Base-by-base conservation (phyloP, 208 protist genomes). In the Lotmaria passim region DNA sequence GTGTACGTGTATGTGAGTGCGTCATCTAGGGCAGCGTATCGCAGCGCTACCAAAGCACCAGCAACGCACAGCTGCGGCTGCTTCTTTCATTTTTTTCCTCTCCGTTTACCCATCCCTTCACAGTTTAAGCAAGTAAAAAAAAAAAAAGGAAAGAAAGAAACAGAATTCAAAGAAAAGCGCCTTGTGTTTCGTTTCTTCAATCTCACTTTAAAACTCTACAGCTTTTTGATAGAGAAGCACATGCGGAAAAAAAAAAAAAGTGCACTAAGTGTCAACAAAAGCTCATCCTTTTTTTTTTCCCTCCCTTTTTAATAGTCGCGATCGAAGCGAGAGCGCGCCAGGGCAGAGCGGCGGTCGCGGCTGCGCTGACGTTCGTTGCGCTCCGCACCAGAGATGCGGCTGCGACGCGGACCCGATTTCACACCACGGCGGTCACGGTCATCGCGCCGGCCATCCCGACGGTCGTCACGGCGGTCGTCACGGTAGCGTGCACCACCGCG, bases 291-390 rank as follows among this genome's bases (percentile, higher is more conserved):
- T 19, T 50, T 21, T 50, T 21, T 12, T 50, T 50, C 50, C 12
- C 52, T 31, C 41, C 14, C 28, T 56, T n/a, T 21, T 57, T 31
- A 58, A 36, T 88, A 82, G 46, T 93, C 78, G 44, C 86, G 86
- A 7, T 76, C 69, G 67, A 80, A 81, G 73, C 91, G 91, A 31
- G 66, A 69, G 72, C 79, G 85, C n/a, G 68, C 57, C 46, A 91
- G 78, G 2, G 74, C 85, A 33, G 82, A 78, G 31, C 81, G 77
- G 41, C 87, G 83, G 39, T 82, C 73, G 41, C 47, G 23, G 50
- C 47, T 30, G 26, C 89, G 84, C 36, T 74, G 56, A 28, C 85
- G 80, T 30, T 96, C 89, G 59, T 93, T 93, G 62, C 87, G 86
- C 43, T 93, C 87, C 39, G 67, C 56, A 46, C 64, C 83, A 0